A percentile compares a stretch with the other conserved stretches of the same genome.
Conservation (phyloP, 139 green algal species). For the Desmodesmus armatus region DNA sequence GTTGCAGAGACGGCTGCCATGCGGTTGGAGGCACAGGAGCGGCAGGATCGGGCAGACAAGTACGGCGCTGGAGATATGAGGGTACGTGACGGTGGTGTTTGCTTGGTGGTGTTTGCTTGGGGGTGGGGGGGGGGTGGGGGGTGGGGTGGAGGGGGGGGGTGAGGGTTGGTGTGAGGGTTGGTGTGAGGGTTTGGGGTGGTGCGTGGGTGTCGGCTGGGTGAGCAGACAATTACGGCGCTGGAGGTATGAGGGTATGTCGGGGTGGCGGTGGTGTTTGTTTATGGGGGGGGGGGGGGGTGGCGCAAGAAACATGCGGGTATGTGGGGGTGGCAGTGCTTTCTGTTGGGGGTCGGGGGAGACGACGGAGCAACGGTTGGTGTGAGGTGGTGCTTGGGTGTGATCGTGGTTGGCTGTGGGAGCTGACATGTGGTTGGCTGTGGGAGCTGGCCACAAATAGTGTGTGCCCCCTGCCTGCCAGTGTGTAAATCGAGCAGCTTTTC, state of each 20-base stretch:
- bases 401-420: slow-evolving; percentile 41
- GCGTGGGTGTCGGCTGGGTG: background rate
- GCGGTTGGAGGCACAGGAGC: slow-evolving; percentile 64
- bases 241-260: slow-evolving; percentile 73
- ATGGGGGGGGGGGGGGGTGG: no score
- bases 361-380: background rate
- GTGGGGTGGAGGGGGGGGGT: background rate
- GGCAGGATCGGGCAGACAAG: slow-evolving; percentile 68
- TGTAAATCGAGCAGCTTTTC: no score
- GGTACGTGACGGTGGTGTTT: slow-evolving; percentile 41
- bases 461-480: no score
- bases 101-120: background rate
- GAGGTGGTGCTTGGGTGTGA: background rate
- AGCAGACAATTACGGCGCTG: slow-evolving; percentile 83
- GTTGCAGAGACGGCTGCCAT: slow-evolving; percentile 74
- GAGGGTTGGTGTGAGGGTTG: background rate
- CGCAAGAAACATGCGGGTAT: background rate
- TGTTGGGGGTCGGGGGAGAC: no score
- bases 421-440: slow-evolving; percentile 82
- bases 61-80: slow-evolving; percentile 85
- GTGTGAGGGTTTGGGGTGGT: background rate
- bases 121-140: no score
- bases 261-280: background rate
- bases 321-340: background rate
- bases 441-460: no score